Conservation (phyloP, 2,329 filamentous ascomycete genomes). For the Cladosporium sp. region DNA sequence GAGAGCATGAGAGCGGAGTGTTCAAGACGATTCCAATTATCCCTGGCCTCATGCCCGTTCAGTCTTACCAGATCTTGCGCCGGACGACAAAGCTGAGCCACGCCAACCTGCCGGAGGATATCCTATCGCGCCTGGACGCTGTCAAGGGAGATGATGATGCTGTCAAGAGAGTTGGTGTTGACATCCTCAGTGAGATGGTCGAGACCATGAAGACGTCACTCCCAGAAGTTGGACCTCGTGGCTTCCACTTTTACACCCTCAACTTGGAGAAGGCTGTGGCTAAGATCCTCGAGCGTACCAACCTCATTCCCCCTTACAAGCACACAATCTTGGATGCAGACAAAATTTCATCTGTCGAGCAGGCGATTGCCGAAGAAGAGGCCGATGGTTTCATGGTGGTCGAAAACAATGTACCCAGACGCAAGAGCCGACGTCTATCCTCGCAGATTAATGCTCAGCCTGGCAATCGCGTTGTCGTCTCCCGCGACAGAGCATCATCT, state of each 20-base stretch:
- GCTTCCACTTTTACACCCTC: constrained; percentile 96
- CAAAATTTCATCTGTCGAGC: constrained; percentile 31
- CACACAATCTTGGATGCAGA: constrained; percentile 41
- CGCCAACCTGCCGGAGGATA: constrained; percentile 70
- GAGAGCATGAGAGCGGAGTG: constrained; percentile 76
- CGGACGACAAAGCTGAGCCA: constrained; percentile 93
- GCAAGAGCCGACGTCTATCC: constrained; percentile 55
- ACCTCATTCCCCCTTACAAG: constrained; percentile 67
- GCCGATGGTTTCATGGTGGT: constrained; percentile 43
- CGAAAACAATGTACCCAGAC: constrained; percentile 27
- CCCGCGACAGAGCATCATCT: constrained; percentile 56
- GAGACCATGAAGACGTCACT: constrained; percentile 65
- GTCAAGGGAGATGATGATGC: constrained; percentile 78
- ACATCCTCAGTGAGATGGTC: constrained; percentile 82
- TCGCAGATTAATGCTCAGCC: constrained; percentile 83
- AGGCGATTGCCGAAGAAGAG: constrained; percentile 50
- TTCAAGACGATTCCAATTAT: constrained; percentile 90
- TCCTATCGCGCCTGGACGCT: constrained; percentile 69
- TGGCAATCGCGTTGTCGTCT: constrained; percentile 81
- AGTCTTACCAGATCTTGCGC: constrained; percentile 94
- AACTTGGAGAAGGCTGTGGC: constrained; percentile 96
- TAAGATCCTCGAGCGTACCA: constrained; percentile 81
- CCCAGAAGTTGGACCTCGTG: constrained; percentile 60
- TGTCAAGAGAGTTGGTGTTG: constrained; percentile 76
- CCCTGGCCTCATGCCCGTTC: constrained; percentile 94